phyloP scores from a whole-genome alignment of 1,284 basidiomycete species.

The Moesziomyces sp. region DNA sequence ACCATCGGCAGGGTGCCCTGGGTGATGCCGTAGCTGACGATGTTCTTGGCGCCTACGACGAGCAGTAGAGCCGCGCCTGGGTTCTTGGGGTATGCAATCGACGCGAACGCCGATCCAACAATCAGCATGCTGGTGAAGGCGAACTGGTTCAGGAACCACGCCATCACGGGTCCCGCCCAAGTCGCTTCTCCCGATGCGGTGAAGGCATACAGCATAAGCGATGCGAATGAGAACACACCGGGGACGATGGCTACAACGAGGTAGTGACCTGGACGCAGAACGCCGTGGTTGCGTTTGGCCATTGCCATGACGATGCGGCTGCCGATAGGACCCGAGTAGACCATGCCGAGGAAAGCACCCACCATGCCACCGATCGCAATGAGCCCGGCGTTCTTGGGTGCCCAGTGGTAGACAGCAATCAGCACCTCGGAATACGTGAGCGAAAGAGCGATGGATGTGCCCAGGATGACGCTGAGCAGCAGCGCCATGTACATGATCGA shows the following conservation, averaged over 20 bases:
- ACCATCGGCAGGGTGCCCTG: conserved; percentile 7
- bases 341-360: conserved; percentile 4
- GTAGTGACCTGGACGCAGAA: conserved; percentile 6
- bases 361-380: conserved; percentile 5
- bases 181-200: not conserved
- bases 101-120: conserved; percentile 1
- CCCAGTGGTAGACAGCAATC: conserved; percentile 4
- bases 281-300: conserved; percentile 4
- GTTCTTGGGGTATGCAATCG: conserved; percentile 6
- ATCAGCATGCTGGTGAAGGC: conserved; percentile 2
- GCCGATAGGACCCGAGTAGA: conserved; percentile 3
- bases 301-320: conserved; percentile 6
- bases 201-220: conserved; percentile 2
- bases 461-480: conserved; percentile 4
- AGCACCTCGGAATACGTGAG: conserved; percentile 5
- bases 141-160: conserved; percentile 8
- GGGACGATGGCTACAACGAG: conserved; percentile 3
- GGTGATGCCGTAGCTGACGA: conserved; percentile 11
- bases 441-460: conserved; percentile 3
- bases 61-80: conserved; percentile 3
- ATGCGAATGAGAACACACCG: not conserved
- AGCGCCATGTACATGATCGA: conserved; percentile 11
- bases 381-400: conserved; percentile 2
- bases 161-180: not conserved
- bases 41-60: conserved; percentile 6